Conservation (phyloP, 495 filamentous ascomycete species). For the Aspergillus hancockii region DNA sequence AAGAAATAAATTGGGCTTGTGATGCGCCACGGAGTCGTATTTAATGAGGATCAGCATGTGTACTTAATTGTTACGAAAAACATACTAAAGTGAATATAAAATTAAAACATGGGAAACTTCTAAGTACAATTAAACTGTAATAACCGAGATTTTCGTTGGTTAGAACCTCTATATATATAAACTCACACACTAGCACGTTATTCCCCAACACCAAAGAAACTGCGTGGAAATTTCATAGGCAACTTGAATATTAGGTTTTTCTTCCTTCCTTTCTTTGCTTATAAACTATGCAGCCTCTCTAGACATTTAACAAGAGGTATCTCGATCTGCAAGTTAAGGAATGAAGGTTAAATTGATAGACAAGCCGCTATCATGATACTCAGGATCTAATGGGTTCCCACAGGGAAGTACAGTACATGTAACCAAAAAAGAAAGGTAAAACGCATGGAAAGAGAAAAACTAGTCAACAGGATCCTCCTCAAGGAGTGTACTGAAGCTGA, state of each 20-base stretch:
- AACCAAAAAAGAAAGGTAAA: conserved; percentile 14
- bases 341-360: background rate
- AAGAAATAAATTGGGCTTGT: conserved; percentile 33
- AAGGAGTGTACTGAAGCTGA: conserved; percentile 83
- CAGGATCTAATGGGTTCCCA: conserved; percentile 14
- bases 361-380: background rate
- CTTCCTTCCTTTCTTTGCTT: no score
- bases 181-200: no score
- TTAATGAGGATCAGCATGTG: background rate
- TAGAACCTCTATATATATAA: no score
- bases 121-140: no score
- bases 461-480: conserved; percentile 76
- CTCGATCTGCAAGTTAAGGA: background rate
- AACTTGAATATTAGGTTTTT: no score
- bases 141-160: no score
- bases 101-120: background rate
- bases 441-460: conserved; percentile 15
- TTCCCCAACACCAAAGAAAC: no score
- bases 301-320: no score
- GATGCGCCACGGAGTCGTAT: background rate
- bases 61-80: conserved; percentile 3
- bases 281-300: no score
- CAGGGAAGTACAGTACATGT: conserved; percentile 13
- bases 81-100: background rate
- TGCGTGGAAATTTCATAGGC: no score